Evolutionary conservation across 2,329 filamentous ascomycete genomes (phyloP), one percentile per base, ranked within the genome.

Genomic region (Aspergillus sclerotialis): DNA sequence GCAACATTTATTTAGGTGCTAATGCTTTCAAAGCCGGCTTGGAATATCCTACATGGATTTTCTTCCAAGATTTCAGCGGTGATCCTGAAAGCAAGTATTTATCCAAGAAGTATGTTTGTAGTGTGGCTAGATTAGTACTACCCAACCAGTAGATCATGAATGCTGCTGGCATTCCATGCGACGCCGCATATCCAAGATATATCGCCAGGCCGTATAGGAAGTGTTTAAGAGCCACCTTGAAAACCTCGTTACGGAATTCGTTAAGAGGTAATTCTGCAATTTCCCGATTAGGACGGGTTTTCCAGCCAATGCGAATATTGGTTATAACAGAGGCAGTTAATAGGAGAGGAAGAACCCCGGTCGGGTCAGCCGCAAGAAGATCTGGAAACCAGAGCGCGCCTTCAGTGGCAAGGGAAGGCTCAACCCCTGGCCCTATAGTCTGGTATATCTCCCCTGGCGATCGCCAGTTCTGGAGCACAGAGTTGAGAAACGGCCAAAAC

Each of bases 381-480:
- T 80, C 65, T 1, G 69, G 65, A 36, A 79, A 78, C 76, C 76
- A 82, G 2, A 77, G 59, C 3, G 70, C 65, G n/a, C 76, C 76
- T 56, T 78, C 76, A 6, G 52, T 65, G 4, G 68, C 64, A 11
- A 81, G 56, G 4, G 67, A 64, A 3, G 68, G 66, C 43, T 77
- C 71, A 19, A 69, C 28, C 3, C 49, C 39, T 7, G 50, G 28
- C 36, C 45, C 47, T 15, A 61, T 38, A 24, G 53, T 33, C 9
- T 40, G 35, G 28, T 45, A 30, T 11, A 34, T 31, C 7, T 36
- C 36, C 12, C 38, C 32, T n/a, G 40, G 32, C 14, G 38, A 35
- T 18, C 39, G 33, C n/a, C 15, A 32, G 18, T 23, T 23, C 7
- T 49, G 45, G 11, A 52, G 13, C 25, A 43, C 37, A 2, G 51